These are phyloP conservation scores for Ganoderma boninense DNA, from an alignment of 1,284 basidiomycete genomes.

Conservation along the genomic window DNA sequence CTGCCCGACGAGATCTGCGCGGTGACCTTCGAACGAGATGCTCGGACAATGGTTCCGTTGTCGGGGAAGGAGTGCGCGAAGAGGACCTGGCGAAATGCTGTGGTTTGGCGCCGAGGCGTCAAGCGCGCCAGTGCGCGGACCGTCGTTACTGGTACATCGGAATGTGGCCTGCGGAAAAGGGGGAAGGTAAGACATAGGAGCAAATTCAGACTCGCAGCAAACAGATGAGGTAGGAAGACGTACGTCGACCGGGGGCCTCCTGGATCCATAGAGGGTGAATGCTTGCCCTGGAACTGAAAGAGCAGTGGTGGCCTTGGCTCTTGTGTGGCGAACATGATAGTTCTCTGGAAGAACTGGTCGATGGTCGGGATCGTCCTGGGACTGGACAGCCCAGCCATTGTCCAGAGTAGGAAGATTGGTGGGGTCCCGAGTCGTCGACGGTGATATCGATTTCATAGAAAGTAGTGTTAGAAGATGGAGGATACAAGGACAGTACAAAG, in stretches of 20 bases:
- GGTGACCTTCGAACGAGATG: conserved; percentile 37
- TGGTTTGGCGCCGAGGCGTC: conserved; percentile 32
- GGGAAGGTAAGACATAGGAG: neutral
- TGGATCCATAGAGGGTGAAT: conserved; percentile 40
- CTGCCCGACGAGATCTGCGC: conserved; percentile 26
- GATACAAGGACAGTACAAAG: too few species aligned
- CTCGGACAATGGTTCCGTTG: conserved; percentile 8
- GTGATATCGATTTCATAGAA: conserved; percentile 42
- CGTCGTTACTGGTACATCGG: conserved; percentile 38
- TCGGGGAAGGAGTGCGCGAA: conserved; percentile 33
- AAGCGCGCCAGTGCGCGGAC: conserved; percentile 23
- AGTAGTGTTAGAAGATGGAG: neutral
- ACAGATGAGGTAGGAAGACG: conserved; percentile 22
- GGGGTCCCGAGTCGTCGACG: conserved; percentile 40
- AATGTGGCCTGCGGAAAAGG: conserved; percentile 33
- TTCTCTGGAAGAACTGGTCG: conserved; percentile 37
- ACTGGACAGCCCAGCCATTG: conserved; percentile 37
- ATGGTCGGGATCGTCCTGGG: conserved; percentile 30
- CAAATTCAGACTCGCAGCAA: neutral
- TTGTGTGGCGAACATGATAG: conserved; percentile 40
- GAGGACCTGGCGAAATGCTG: conserved; percentile 37
- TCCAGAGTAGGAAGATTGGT: conserved; percentile 37
- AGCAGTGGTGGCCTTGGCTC: conserved; percentile 36
- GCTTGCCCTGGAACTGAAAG: conserved; percentile 36
- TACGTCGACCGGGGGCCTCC: conserved; percentile 41